Percentiles rank a stretch among this genome's conserved stretches.
phyloP scores from a whole-genome alignment of 2,329 filamentous ascomycete species.

The Neofusicoccum sp. region DNA sequence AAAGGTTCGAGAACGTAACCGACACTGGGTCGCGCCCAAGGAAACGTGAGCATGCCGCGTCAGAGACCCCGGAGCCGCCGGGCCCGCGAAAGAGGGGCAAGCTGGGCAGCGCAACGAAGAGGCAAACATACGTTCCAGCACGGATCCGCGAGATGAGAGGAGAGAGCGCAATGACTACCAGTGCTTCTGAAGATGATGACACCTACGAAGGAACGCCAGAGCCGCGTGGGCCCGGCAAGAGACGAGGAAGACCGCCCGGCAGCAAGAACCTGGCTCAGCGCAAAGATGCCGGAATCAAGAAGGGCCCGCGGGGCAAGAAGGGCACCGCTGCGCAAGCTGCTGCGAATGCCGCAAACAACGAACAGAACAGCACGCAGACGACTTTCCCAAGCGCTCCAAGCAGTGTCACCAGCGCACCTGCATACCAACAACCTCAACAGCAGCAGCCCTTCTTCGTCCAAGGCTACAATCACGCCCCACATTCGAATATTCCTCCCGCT shows the following conservation, averaged over 20 bases:
- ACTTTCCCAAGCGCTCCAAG: slow-evolving; percentile 22
- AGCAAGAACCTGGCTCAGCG: slow-evolving; percentile 51
- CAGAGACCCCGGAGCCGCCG: slow-evolving; percentile 40
- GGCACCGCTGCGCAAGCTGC: slow-evolving; percentile 26
- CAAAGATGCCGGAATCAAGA: slow-evolving; percentile 53
- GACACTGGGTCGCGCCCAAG: slow-evolving; percentile 20
- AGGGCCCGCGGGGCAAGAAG: slow-evolving; percentile 47
- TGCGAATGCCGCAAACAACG: background rate
- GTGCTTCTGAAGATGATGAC: slow-evolving; percentile 30
- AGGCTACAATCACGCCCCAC: slow-evolving; percentile 20
- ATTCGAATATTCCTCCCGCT: slow-evolving; percentile 17
- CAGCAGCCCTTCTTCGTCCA: slow-evolving; percentile 20
- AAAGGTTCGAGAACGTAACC: slow-evolving; percentile 37
- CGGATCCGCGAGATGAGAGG: slow-evolving; percentile 50
- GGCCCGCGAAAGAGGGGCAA: slow-evolving; percentile 30
- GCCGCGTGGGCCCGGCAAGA: slow-evolving; percentile 27
- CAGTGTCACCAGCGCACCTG: slow-evolving; percentile 19
- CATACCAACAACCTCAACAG: slow-evolving; percentile 15
- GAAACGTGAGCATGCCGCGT: slow-evolving; percentile 26
- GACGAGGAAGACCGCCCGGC: slow-evolving; percentile 43
- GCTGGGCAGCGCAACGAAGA: slow-evolving; percentile 27
- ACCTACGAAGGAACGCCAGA: slow-evolving; percentile 19
- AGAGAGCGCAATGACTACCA: slow-evolving; percentile 40
- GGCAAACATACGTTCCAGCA: slow-evolving; percentile 36
- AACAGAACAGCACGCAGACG: slow-evolving; percentile 4